Percentiles rank a stretch among this genome's conserved stretches.
These are phyloP conservation scores for Neoscytalidium dimidiatum DNA, from an alignment of 2,329 filamentous ascomycete genomes.

Conservation along the genomic window DNA sequence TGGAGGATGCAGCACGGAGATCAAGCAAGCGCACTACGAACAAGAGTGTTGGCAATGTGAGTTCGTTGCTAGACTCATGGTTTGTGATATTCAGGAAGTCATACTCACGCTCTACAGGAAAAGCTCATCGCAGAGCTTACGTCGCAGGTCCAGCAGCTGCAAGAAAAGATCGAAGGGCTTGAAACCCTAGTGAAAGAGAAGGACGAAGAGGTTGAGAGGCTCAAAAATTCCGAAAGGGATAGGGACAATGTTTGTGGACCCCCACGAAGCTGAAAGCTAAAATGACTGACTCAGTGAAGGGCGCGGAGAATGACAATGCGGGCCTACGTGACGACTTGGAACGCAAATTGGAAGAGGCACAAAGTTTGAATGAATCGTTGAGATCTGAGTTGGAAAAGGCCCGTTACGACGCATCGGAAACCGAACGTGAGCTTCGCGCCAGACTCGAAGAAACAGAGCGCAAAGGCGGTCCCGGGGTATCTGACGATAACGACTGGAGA, in stretches of 20 bases:
- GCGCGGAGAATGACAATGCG: constrained; percentile 64
- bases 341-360: constrained; percentile 65
- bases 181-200: constrained; percentile 70
- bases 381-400: constrained; percentile 77
- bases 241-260: constrained; percentile 44
- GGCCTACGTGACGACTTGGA: constrained; percentile 69
- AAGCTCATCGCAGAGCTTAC: constrained; percentile 73
- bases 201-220: constrained; percentile 66
- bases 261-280: neutral
- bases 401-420: constrained; percentile 65
- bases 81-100: neutral
- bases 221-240: constrained; percentile 61
- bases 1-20: constrained; percentile 50
- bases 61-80: neutral
- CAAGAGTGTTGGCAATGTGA: constrained; percentile 36
- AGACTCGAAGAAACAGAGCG: constrained; percentile 58
- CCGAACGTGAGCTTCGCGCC: constrained; percentile 63
- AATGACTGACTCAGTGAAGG: constrained; percentile 30
- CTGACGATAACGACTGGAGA: constrained; percentile 35
- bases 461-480: constrained; percentile 26
- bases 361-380: constrained; percentile 69
- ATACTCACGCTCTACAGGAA: constrained; percentile 53
- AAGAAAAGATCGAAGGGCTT: constrained; percentile 71
- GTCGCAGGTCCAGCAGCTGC: constrained; percentile 71
- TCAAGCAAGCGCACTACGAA: constrained; percentile 45